Evolutionary conservation across 441 rosid species (phyloP).

Genomic region (Omphalea diandra): DNA sequence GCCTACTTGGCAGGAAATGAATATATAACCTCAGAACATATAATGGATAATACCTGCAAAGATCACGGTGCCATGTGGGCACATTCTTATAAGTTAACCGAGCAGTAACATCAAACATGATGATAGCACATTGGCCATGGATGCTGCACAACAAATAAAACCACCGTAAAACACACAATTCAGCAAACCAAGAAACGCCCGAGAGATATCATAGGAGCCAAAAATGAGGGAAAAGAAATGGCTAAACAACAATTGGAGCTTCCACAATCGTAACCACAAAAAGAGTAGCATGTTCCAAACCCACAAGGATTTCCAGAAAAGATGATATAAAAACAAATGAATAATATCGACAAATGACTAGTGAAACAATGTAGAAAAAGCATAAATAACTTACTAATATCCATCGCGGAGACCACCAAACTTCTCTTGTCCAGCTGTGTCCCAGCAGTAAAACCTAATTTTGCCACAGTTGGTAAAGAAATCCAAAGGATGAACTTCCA

Average conservation of each 20-base stretch:
- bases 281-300: too few species aligned
- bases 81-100: conserved; percentile 82
- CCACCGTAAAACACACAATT: too few species aligned
- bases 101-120: conserved; percentile 91
- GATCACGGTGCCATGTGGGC: conserved; percentile 95
- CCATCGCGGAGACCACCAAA: conserved; percentile 72
- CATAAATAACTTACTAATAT: conserved; percentile 47
- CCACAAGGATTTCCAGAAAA: too few species aligned
- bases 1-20: too few species aligned
- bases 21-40: neutral
- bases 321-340: too few species aligned
- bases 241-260: too few species aligned
- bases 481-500: conserved; percentile 67
- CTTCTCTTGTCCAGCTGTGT: conserved; percentile 67
- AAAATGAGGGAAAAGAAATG: too few species aligned
- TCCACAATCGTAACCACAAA: too few species aligned
- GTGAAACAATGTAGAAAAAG: too few species aligned
- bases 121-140: conserved; percentile 90
- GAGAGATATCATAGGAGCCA: too few species aligned
- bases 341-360: too few species aligned
- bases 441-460: conserved; percentile 61
- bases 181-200: too few species aligned
- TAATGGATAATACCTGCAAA: conserved; percentile 47
- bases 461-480: conserved; percentile 57
- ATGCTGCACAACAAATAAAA: conserved; percentile 58